Conservation (phyloP, 2,329 filamentous ascomycete genomes). For the Neoscytalidium dimidiatum region DNA sequence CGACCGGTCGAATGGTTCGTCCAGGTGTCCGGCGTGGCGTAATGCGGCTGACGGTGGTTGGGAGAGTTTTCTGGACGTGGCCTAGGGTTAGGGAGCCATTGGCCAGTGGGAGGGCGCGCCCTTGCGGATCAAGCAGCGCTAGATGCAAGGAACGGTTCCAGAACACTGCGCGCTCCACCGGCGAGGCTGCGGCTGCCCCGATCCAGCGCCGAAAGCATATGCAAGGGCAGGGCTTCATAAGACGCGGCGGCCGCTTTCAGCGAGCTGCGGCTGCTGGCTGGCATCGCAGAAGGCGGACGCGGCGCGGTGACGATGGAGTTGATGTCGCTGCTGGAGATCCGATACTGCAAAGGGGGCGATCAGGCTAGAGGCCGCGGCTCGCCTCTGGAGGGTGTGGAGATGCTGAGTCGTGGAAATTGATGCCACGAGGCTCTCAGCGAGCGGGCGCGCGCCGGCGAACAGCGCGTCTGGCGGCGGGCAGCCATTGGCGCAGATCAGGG, state of each 20-base stretch:
- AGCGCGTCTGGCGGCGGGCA: background rate
- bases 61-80: background rate
- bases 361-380: slow-evolving; percentile 15
- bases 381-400: slow-evolving; percentile 13
- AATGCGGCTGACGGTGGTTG: slow-evolving; percentile 7
- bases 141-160: slow-evolving; percentile 22
- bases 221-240: slow-evolving; percentile 7
- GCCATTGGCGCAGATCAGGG: slow-evolving; percentile 18
- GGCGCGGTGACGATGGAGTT: background rate
- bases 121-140: slow-evolving; percentile 15
- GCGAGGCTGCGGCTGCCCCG: slow-evolving; percentile 4
- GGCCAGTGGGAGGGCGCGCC: slow-evolving; percentile 8
- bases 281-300: background rate
- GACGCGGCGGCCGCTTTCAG: background rate
- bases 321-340: slow-evolving; percentile 9
- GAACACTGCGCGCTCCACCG: slow-evolving; percentile 7
- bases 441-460: background rate
- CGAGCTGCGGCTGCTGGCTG: background rate
- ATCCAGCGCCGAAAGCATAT: slow-evolving; percentile 15
- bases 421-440: slow-evolving; percentile 11
- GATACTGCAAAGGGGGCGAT: slow-evolving; percentile 13
- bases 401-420: slow-evolving; percentile 20
- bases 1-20: background rate
- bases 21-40: slow-evolving; percentile 14
- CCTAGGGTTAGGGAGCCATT: background rate